phyloP scores from a whole-genome alignment of 2,329 filamentous ascomycete species.

The Exophiala sp. region DNA sequence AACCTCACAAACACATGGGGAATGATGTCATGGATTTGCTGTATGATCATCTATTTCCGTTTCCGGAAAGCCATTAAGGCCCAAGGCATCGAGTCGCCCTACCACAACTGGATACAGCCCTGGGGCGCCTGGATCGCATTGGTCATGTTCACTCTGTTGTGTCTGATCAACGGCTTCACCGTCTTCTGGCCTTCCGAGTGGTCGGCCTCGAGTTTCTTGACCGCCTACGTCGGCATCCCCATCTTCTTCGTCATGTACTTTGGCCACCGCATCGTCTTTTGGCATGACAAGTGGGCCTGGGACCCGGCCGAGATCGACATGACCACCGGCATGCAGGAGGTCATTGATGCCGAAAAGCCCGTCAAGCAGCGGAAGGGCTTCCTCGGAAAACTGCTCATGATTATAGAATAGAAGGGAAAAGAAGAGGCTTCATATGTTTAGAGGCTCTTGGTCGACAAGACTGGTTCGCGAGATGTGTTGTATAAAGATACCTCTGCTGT shows the following conservation, averaged over 20 bases:
- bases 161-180: slow-evolving; percentile 68
- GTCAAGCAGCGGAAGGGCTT: slow-evolving; percentile 32
- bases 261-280: slow-evolving; percentile 45
- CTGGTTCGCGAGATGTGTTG: too few relatives aligned
- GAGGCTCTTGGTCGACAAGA: too few relatives aligned
- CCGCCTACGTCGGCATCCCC: slow-evolving; percentile 60
- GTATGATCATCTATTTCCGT: slow-evolving; percentile 54
- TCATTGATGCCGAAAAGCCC: slow-evolving; percentile 43
- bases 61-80: slow-evolving; percentile 49
- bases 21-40: slow-evolving; percentile 61
- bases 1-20: slow-evolving; percentile 56
- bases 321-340: slow-evolving; percentile 48
- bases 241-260: slow-evolving; percentile 56
- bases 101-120: slow-evolving; percentile 52
- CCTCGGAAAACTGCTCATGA: slow-evolving; percentile 31
- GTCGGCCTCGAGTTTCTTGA: slow-evolving; percentile 58
- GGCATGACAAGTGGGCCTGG: slow-evolving; percentile 49
- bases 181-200: slow-evolving; percentile 64
- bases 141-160: slow-evolving; percentile 54
- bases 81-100: slow-evolving; percentile 49
- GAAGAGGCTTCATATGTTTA: too few relatives aligned
- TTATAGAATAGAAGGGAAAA: slow-evolving; percentile 34
- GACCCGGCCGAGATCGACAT: slow-evolving; percentile 49
- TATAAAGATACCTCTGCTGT: too few relatives aligned
- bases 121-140: slow-evolving; percentile 60